Evolutionary conservation across 129 eudicot species (phyloP), one percentile per base, ranked within the genome.

Genomic region (Calendula officinalis): DNA sequence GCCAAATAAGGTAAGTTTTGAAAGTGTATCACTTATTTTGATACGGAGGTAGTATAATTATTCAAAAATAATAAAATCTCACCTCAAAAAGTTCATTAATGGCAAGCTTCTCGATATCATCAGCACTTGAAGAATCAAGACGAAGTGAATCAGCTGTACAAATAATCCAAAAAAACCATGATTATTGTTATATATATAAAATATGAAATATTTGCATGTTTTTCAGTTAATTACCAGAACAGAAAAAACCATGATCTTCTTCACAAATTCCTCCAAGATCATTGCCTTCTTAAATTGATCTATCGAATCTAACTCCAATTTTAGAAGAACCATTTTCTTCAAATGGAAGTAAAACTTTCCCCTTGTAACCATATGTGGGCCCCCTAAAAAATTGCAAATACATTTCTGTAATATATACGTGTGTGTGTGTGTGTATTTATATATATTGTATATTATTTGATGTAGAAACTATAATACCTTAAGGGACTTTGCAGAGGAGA

Each of bases 191-290:
- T 14, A 59, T 39, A 40, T n/a, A 16, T 11, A 43, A 22, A 22
- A 49, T 62, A 72, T 4, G 5, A 15, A 48, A 17, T 14, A 49
- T 12, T 9, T 66, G 51, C 43, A 57, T 39, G 14, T 49, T 22
- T 49, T 22, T 57, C 46, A 43, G 33, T 60, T 64, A 34, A 54
- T 67, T 80, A 91, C 97, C 92, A 54, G 95, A 66, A 70, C 98
- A 91, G 76, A 87, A 87, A 75, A 91, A 91, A 43, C 98, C 96
- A 72, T 82, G 96, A 49, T 79, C 86, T 69, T 64, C 94, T 74
- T 91, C 98, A 70, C 98, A 91, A 49, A 66, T 63, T 59, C 98
- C 98, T 9, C 98, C 98, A 66, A 91, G 96, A 83, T 91, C 90
- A 54, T 74, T 87, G 64, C 98, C 98, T 62, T 82, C 96, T 67